A percentile compares a stretch with the other conserved stretches of the same genome.
Evolutionary conservation across 2,329 filamentous ascomycete species (phyloP).

Genomic region (Capronia americana): DNA sequence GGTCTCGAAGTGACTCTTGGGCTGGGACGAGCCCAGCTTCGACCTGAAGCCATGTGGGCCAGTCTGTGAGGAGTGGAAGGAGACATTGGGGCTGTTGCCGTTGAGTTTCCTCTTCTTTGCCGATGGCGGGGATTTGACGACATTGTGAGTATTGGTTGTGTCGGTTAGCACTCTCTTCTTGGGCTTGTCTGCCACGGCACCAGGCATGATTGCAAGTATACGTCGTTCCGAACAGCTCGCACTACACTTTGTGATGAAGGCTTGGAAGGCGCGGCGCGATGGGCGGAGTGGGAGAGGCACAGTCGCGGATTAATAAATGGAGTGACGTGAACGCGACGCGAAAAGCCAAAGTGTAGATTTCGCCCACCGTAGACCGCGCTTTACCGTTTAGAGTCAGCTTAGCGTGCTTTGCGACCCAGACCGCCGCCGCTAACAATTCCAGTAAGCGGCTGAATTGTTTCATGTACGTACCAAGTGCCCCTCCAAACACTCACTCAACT

Average conservation of each 20-base stretch:
- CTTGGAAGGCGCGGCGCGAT: background rate
- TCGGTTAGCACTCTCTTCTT: conserved; percentile 78
- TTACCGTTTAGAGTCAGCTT: background rate
- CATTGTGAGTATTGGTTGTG: conserved; percentile 68
- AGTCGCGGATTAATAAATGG: conserved; percentile 4
- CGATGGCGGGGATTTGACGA: conserved; percentile 58
- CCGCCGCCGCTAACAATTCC: conserved; percentile 1
- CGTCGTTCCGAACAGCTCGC: background rate
- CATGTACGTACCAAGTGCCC: conserved; percentile 7
- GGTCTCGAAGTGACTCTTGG: conserved; percentile 90
- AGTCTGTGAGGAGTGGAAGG: conserved; percentile 69
- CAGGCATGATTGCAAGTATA: conserved; percentile 33
- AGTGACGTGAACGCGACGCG: conserved; percentile 23
- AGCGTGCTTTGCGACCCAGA: background rate
- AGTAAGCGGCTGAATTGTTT: background rate
- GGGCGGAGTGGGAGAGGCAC: background rate
- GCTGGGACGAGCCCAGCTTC: conserved; percentile 74
- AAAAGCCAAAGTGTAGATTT: background rate
- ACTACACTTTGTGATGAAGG: background rate
- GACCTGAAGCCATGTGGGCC: conserved; percentile 58
- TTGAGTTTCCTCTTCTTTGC: conserved; percentile 88
- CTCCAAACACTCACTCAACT: conserved; percentile 1
- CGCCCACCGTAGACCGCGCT: background rate
- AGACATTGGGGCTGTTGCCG: conserved; percentile 53
- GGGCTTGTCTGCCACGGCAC: conserved; percentile 47